phyloP scores from a whole-genome alignment of 345 rosid genomes.

The Eucalyptus marginata region DNA sequence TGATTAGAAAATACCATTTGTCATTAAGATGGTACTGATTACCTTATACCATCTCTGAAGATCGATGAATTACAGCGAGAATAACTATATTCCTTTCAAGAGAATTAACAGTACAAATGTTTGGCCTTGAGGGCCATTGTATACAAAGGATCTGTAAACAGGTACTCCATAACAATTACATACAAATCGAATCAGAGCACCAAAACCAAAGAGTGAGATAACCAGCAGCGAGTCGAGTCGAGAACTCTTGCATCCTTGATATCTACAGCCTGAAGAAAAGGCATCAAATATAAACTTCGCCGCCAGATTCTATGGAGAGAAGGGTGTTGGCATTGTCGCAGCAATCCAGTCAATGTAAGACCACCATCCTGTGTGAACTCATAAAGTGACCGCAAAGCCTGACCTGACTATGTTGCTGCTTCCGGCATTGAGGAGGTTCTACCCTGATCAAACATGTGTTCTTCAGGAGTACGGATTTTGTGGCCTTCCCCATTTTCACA shows the following conservation, averaged over 20 bases:
- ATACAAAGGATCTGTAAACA: neutral
- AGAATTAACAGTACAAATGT: neutral
- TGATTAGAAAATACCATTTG: neutral
- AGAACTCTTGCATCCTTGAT: neutral
- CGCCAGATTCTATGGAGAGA: neutral
- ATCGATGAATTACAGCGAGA: neutral
- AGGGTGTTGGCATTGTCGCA: neutral
- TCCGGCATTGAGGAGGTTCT: constrained; percentile 25
- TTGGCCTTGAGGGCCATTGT: neutral
- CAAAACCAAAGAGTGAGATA: neutral
- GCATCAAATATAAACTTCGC: neutral
- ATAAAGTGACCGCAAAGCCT: constrained; percentile 4
- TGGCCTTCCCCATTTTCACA: neutral
- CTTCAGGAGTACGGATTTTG: constrained; percentile 1
- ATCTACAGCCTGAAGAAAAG: neutral
- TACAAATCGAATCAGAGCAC: neutral
- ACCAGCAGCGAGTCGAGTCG: neutral
- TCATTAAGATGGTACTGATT: neutral
- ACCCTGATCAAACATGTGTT: constrained; percentile 2
- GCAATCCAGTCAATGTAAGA: neutral
- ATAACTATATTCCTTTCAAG: neutral
- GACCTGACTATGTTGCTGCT: constrained; percentile 12
- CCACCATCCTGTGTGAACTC: constrained; percentile 4
- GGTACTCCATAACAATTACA: neutral
- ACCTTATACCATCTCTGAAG: neutral